Evolutionary conservation across 1,284 basidiomycete species (phyloP).

Genomic region (Trametes hirsuta): DNA sequence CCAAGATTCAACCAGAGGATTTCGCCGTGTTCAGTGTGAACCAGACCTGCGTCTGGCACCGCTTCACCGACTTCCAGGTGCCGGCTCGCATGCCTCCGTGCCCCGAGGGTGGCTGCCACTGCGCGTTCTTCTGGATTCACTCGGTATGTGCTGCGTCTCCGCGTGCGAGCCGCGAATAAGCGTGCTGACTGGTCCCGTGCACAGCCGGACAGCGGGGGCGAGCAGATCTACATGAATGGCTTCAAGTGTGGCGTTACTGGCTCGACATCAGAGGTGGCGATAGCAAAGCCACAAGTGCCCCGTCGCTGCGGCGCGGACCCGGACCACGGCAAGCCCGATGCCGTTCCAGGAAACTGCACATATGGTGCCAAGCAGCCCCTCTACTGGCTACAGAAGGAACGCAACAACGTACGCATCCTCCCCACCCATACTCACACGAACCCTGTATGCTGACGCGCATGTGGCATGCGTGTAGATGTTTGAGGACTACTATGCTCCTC

Average conservation of each 20-base stretch:
- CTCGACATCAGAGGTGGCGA: conserved; percentile 51
- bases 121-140: conserved; percentile 80
- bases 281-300: conserved; percentile 39
- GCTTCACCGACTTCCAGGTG: conserved; percentile 69
- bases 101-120: conserved; percentile 65
- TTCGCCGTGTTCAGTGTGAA: conserved; percentile 77
- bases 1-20: conserved; percentile 62
- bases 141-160: conserved; percentile 39
- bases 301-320: conserved; percentile 39
- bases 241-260: conserved; percentile 73
- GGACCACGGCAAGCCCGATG: conserved; percentile 28
- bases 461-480: conserved; percentile 49
- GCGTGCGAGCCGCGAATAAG: neutral
- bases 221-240: conserved; percentile 74
- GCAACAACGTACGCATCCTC: conserved; percentile 35
- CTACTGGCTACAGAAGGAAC: conserved; percentile 62
- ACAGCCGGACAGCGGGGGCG: conserved; percentile 44
- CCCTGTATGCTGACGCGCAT: neutral
- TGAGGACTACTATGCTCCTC: conserved; percentile 56
- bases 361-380: conserved; percentile 70
- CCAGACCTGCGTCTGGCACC: conserved; percentile 72
- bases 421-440: neutral
- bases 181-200: neutral
- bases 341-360: conserved; percentile 54
- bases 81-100: conserved; percentile 73